A percentile compares a stretch with the other conserved stretches of the same genome.
Conservation (phyloP, 371 early-diverging fungal genomes). For the Dichotomocladium elegans region DNA sequence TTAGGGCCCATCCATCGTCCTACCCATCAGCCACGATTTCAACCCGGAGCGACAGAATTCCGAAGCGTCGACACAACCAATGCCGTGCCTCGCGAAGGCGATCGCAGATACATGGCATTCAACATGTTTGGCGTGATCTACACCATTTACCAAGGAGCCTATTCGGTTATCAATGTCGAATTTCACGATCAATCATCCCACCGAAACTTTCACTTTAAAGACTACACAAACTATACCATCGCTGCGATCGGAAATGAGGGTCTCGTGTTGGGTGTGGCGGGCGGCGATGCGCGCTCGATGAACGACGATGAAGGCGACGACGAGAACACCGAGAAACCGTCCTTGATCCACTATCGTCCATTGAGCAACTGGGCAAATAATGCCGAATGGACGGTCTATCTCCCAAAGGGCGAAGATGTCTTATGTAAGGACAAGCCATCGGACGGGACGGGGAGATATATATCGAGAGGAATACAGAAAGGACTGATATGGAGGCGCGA, state of each 20-base stretch:
- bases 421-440: constrained; percentile 25
- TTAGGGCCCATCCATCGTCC: background rate
- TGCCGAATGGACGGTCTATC: constrained; percentile 72
- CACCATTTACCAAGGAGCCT: constrained; percentile 63
- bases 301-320: constrained; percentile 20
- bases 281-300: constrained; percentile 7
- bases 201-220: constrained; percentile 80
- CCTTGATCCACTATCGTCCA: constrained; percentile 52
- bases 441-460: too few relatives aligned
- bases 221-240: constrained; percentile 69
- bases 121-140: constrained; percentile 79
- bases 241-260: constrained; percentile 69
- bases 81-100: constrained; percentile 45
- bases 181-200: constrained; percentile 79
- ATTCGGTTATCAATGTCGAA: constrained; percentile 77
- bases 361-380: constrained; percentile 64
- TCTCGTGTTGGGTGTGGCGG: constrained; percentile 70
- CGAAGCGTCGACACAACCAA: constrained; percentile 17
- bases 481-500: background rate
- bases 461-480: background rate
- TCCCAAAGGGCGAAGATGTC: constrained; percentile 67
- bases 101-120: constrained; percentile 75
- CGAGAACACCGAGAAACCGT: constrained; percentile 28
- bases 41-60: constrained; percentile 55
- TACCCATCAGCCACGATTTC: constrained; percentile 33